Evolutionary conservation across 78 protist species (phyloP).

Genomic region (Dictyostelium intermedium): DNA sequence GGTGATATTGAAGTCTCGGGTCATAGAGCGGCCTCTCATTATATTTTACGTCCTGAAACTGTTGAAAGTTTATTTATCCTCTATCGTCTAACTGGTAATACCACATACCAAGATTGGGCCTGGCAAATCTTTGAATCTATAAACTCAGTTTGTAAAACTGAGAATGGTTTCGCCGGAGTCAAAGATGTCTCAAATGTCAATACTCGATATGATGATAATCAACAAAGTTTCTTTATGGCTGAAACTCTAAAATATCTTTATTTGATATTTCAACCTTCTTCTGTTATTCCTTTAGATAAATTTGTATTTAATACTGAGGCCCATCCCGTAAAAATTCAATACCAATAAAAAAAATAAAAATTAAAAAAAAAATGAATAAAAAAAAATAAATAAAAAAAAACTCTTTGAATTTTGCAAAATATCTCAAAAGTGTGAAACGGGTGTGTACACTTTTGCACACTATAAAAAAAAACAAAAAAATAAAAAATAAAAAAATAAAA

Average conservation of each 20-base stretch:
- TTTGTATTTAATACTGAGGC: slow-evolving; percentile 97
- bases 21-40: not conserved
- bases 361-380: too few species aligned
- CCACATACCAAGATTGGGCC: slow-evolving; percentile 87
- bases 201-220: slow-evolving; percentile 21
- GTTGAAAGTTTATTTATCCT: slow-evolving; percentile 86
- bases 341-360: not conserved
- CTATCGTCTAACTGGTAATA: slow-evolving; percentile 82
- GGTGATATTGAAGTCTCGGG: slow-evolving; percentile 25
- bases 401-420: too few species aligned
- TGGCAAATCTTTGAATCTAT: slow-evolving; percentile 84
- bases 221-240: slow-evolving; percentile 90
- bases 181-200: not conserved
- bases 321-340: slow-evolving; percentile 75
- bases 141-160: slow-evolving; percentile 30
- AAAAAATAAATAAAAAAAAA: too few species aligned
- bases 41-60: slow-evolving; percentile 91
- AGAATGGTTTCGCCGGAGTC: slow-evolving; percentile 59
- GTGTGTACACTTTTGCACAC: too few species aligned
- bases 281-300: slow-evolving; percentile 71
- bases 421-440: too few species aligned
- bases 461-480: too few species aligned
- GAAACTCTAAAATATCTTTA: slow-evolving; percentile 93
- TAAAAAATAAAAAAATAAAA: too few species aligned
- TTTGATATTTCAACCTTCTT: slow-evolving; percentile 83